Conservation (phyloP, 2,329 filamentous ascomycete genomes). For the Zymoseptoria ardabiliae region DNA sequence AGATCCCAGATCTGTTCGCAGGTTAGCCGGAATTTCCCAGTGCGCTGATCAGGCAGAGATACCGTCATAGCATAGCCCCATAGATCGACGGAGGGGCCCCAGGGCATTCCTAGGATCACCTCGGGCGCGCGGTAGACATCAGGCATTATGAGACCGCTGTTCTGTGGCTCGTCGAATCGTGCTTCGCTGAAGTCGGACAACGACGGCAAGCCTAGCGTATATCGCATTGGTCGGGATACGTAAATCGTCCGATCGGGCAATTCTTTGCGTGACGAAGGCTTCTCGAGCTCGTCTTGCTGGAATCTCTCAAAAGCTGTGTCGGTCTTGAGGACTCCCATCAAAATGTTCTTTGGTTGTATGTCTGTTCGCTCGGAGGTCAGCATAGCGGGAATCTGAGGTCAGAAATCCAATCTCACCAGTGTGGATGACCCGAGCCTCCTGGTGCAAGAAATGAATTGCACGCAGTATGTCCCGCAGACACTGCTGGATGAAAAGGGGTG, state of each 20-base stretch:
- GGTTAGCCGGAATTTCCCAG: background rate
- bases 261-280: constrained; percentile 29
- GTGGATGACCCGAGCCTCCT: constrained; percentile 23
- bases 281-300: constrained; percentile 28
- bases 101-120: constrained; percentile 31
- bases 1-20: constrained; percentile 31
- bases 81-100: constrained; percentile 33
- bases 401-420: constrained; percentile 16
- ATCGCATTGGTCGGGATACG: constrained; percentile 30
- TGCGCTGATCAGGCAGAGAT: constrained; percentile 10
- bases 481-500: constrained; percentile 9
- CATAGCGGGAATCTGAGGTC: background rate
- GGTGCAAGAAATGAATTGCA: constrained; percentile 23
- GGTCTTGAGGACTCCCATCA: constrained; percentile 29
- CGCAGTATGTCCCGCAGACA: constrained; percentile 22
- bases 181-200: constrained; percentile 35
- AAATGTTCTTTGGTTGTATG: constrained; percentile 33
- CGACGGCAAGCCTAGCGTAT: constrained; percentile 25
- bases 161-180: constrained; percentile 26
- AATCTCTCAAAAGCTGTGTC: constrained; percentile 24
- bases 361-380: constrained; percentile 20
- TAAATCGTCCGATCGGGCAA: constrained; percentile 25
- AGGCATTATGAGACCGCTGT: constrained; percentile 29
- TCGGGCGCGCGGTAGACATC: constrained; percentile 34
- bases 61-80: constrained; percentile 35